Base-by-base conservation (phyloP, 805 yeast species). In the Yarrowia sp. region DNA sequence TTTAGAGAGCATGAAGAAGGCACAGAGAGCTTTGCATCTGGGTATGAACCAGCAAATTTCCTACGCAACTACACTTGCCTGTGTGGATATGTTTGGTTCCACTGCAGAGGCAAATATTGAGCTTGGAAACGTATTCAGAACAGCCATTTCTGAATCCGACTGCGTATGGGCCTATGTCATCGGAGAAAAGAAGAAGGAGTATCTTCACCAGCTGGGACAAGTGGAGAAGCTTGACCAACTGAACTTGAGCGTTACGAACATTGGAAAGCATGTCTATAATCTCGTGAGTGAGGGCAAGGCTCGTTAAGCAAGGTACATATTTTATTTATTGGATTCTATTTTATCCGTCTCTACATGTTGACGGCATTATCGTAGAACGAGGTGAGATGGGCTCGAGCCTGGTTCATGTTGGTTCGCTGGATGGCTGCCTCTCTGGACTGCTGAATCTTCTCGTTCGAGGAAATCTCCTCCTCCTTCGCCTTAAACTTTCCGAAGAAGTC, bases 341-440 rank as follows among this genome's bases (percentile, higher is more conserved):
- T 48, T 48, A n/a, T 4, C 54, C 38, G 54, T 32, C 21, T 49
- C 40, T 32, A 49, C 58, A 51, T 51, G 58, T 51, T 51, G 32
- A 54, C 61, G 26, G 61, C 44, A 12, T 41, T 43, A 21, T 58
- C 63, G 41, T 58, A 58, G 32, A 41, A 58, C 22, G 63, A 21
- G 17, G 63, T 33, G 24, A 58, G 51, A 11, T 58, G 51, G 8
- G 32, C 33, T 43, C 44, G 19, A 8, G 41, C 41, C 63, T 58
- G 49, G 63, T 43, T 58, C 40, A 43, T 17, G 41, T 58, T 58
- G 17, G 38, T 58, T 30, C 63, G 63, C 49, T 32, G 51, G 19
- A 26, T 5, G 6, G 63, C 63, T 11, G 46, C 14, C n/a, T 58
- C 51, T 16, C 63, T 51, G 4, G 63, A 44, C 32, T 41, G 51